Evolutionary conservation across 2,329 filamentous ascomycete genomes (phyloP).

Genomic region (Helminthosporium solani): DNA sequence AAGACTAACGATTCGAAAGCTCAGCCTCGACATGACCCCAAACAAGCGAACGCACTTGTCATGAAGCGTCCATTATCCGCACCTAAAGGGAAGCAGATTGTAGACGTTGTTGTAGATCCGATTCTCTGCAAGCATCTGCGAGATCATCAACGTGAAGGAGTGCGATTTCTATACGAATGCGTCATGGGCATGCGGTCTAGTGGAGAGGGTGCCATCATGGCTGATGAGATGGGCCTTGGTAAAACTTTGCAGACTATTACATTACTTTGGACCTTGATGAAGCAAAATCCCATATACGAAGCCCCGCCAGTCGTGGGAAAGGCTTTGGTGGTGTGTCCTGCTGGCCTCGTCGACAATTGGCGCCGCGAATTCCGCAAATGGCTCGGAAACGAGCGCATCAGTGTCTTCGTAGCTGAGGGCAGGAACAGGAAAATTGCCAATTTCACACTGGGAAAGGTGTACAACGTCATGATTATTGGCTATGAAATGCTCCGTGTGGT

Average conservation of each 20-base stretch:
- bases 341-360: constrained; percentile 72
- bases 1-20: constrained; percentile 51
- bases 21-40: constrained; percentile 65
- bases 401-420: constrained; percentile 62
- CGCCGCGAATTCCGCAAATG: constrained; percentile 72
- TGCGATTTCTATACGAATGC: constrained; percentile 72
- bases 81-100: constrained; percentile 63
- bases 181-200: constrained; percentile 70
- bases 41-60: constrained; percentile 59
- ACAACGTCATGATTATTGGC: constrained; percentile 71
- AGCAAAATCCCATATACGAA: constrained; percentile 67
- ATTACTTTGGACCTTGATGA: constrained; percentile 69
- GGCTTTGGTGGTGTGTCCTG: constrained; percentile 71
- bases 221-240: constrained; percentile 74
- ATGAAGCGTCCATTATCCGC: constrained; percentile 62
- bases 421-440: constrained; percentile 64
- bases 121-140: constrained; percentile 62
- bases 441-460: constrained; percentile 67
- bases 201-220: constrained; percentile 69
- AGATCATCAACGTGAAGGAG: constrained; percentile 68
- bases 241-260: constrained; percentile 74
- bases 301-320: constrained; percentile 64
- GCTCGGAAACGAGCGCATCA: constrained; percentile 69
- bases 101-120: constrained; percentile 73
- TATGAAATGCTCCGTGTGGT: constrained; percentile 69